Percentiles rank a stretch among this genome's conserved stretches.
Conservation (phyloP, 805 yeast species). For the Ogataea saltuana region DNA sequence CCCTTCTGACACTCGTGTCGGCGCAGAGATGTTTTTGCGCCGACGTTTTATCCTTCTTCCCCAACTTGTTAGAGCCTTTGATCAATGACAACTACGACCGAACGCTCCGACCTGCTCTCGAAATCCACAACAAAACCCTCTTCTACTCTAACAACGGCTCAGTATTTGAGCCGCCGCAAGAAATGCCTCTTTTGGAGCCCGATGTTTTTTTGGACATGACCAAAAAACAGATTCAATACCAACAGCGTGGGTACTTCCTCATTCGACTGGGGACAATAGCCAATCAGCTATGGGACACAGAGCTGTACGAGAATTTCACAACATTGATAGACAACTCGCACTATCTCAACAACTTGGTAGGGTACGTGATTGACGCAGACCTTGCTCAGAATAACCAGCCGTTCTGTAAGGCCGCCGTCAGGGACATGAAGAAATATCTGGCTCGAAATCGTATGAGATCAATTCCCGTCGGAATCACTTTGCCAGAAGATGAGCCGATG, state of each 20-base stretch:
- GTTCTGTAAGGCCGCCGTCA: slow-evolving; percentile 85
- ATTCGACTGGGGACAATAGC: slow-evolving; percentile 17
- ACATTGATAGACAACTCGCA: slow-evolving; percentile 72
- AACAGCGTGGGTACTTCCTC: slow-evolving; percentile 18
- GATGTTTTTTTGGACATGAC: slow-evolving; percentile 13
- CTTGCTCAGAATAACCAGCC: slow-evolving; percentile 74
- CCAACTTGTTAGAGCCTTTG: slow-evolving; percentile 13
- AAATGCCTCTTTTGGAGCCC: slow-evolving; percentile 8
- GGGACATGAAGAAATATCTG: slow-evolving; percentile 79
- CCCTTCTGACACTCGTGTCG: background rate
- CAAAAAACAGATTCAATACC: slow-evolving; percentile 10
- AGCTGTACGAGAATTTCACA: slow-evolving; percentile 65
- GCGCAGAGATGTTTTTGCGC: slow-evolving; percentile 1
- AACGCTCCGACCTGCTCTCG: slow-evolving; percentile 14
- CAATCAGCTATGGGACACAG: slow-evolving; percentile 30
- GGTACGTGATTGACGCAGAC: slow-evolving; percentile 90
- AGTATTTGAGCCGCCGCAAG: slow-evolving; percentile 8
- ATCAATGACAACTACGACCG: slow-evolving; percentile 10
- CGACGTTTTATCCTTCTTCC: slow-evolving; percentile 13
- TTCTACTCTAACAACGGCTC: slow-evolving; percentile 22
- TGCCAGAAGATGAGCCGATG: slow-evolving; percentile 1
- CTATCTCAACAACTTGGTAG: slow-evolving; percentile 72
- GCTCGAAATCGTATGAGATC: slow-evolving; percentile 33
- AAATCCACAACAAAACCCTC: slow-evolving; percentile 13
- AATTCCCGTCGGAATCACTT: slow-evolving; percentile 41